Base-by-base conservation (phyloP, 1,139 yeast genomes). In the Ashbya aceris region DNA sequence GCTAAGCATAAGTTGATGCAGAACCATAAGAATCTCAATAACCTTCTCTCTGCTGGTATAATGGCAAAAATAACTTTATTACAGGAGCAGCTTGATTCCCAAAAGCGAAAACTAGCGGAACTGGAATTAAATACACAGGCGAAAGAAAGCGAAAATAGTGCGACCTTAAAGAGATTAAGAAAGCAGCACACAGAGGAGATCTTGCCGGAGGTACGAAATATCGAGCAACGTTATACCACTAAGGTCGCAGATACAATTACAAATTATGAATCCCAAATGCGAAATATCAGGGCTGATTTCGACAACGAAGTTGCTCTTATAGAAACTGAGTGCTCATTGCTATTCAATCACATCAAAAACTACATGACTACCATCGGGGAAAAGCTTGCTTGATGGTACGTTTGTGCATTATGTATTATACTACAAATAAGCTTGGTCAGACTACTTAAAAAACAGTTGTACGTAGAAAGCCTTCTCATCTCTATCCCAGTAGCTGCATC, bases 401-500 rank as follows among this genome's bases (percentile, higher is more conserved):
- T 29, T 11, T 29, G 13, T 29, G 11, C 3, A 29, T n/a, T 29
- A 29, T 29, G 31, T 29, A 29, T 29, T 29, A 29, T 11, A 12
- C 13, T 29, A 17, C 23, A 17, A 17, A 17, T 17, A 17, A 29
- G 11, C 31, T 29, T 29, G 13, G 32, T 29, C 14, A 20, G 17
- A 27, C 14, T 35, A 41, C 27, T 44, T 40, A 36, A 57, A 57
- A 32, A 56, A 55, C 11, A 58, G 14, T 36, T 57, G 62, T n/a
- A 55, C 42, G 39, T 53, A 56, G 28, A 54, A 50, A 12, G 38
- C 40, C 7, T 45, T 40, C 1, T 42, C 34, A 23, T 49, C 52
- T 8, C 38, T 28, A 33, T 54, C 55, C 63, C 63, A 58, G 40
- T 47, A 51, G 6, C 56, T 44, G 39, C 53, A 54, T 30, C 48